These are phyloP conservation scores for Moesziomyces parantarcticus DNA, from an alignment of 1,284 basidiomycete genomes.

Conservation along the genomic window DNA sequence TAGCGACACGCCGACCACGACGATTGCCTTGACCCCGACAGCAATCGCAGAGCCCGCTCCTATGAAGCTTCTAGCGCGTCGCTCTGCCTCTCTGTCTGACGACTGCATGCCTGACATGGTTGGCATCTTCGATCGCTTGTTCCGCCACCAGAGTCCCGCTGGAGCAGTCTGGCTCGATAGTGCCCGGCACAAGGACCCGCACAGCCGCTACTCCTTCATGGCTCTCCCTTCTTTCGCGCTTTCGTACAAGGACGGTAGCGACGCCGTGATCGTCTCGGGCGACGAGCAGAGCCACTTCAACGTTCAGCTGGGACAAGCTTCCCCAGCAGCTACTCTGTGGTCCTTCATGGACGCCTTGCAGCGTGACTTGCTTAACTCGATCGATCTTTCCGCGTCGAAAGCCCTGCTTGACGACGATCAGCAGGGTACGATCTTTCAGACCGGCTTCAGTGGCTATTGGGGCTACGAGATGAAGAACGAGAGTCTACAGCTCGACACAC, in stretches of 20 bases:
- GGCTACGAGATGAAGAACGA: slow-evolving; percentile 73
- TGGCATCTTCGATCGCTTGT: slow-evolving; percentile 69
- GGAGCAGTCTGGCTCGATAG: slow-evolving; percentile 72
- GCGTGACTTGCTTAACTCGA: slow-evolving; percentile 24
- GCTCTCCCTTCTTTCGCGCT: slow-evolving; percentile 55
- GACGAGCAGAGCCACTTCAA: slow-evolving; percentile 3
- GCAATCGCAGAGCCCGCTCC: neutral
- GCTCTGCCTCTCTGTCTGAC: slow-evolving; percentile 36
- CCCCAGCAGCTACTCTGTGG: slow-evolving; percentile 45
- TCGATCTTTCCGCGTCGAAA: slow-evolving; percentile 2
- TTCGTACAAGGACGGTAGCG: slow-evolving; percentile 43
- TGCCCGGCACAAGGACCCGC: slow-evolving; percentile 52
- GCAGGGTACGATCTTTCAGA: slow-evolving; percentile 66
- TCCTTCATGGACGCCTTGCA: slow-evolving; percentile 55
- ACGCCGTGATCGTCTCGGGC: slow-evolving; percentile 13
- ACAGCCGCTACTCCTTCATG: slow-evolving; percentile 62
- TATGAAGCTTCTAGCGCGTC: slow-evolving; percentile 12
- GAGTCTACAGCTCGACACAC: slow-evolving; percentile 60
- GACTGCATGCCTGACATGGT: slow-evolving; percentile 30
- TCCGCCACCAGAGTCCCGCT: slow-evolving; percentile 56
- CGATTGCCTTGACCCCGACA: neutral
- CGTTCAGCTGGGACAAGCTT: neutral
- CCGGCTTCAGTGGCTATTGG: slow-evolving; percentile 72
- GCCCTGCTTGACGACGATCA: slow-evolving; percentile 7
- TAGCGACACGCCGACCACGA: neutral